phyloP scores from a whole-genome alignment of 306 rosid genomes.

The Rosa chinensis region DNA sequence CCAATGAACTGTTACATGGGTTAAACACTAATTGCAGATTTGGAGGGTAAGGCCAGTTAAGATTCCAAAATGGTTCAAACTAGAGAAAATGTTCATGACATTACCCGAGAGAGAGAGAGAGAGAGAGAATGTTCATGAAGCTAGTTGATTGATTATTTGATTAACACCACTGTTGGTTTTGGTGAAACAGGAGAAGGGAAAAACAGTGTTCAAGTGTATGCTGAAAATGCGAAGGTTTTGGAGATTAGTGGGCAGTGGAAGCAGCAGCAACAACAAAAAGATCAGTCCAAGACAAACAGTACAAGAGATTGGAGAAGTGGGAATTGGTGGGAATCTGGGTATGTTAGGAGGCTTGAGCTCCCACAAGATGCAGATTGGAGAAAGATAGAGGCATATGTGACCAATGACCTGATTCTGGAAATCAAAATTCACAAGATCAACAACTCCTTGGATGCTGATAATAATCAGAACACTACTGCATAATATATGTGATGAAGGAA shows the following conservation, averaged over 20 bases:
- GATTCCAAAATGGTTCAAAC: neutral
- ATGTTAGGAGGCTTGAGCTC: constrained; percentile 85
- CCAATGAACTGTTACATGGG: neutral
- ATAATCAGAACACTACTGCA: constrained; percentile 28
- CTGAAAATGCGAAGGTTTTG: constrained; percentile 73
- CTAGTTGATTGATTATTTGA: constrained; percentile 9
- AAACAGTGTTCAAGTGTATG: constrained; percentile 53
- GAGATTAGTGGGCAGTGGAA: constrained; percentile 88
- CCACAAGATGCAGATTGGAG: constrained; percentile 89
- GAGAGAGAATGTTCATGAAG: neutral
- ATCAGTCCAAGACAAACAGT: constrained; percentile 35
- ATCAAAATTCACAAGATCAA: constrained; percentile 58
- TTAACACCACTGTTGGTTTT: constrained; percentile 28
- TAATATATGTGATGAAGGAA: neutral
- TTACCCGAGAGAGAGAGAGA: no score
- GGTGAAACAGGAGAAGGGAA: constrained; percentile 67
- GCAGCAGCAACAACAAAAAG: constrained; percentile 42
- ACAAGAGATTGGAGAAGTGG: constrained; percentile 76
- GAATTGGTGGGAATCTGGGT: constrained; percentile 92
- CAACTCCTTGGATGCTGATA: constrained; percentile 34
- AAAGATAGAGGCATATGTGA: constrained; percentile 54
- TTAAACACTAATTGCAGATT: neutral
- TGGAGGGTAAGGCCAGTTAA: neutral
- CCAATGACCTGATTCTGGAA: constrained; percentile 61
- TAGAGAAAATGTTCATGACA: neutral